Evolutionary conservation across 768 basidiomycete species (phyloP).

Genomic region (Leccinum boreale): DNA sequence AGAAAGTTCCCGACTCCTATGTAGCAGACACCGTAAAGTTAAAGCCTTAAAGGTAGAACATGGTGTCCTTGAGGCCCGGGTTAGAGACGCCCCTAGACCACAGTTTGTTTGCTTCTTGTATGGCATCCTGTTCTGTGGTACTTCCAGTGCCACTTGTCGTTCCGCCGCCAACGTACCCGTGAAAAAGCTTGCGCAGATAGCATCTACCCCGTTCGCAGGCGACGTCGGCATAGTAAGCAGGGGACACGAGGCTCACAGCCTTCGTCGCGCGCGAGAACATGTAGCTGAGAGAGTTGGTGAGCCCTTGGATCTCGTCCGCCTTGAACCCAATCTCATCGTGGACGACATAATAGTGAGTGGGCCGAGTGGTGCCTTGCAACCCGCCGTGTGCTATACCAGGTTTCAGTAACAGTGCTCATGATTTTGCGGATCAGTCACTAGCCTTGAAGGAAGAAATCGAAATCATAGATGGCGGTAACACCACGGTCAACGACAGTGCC

Average conservation of each 20-base stretch:
- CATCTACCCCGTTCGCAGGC: slow-evolving; percentile 54
- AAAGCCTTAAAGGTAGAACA: slow-evolving; percentile 63
- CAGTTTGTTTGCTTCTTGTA: slow-evolving; percentile 46
- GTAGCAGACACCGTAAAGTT: slow-evolving; percentile 5
- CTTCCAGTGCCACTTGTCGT: slow-evolving; percentile 34
- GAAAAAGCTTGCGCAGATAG: slow-evolving; percentile 48
- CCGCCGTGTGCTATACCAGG: slow-evolving; percentile 38
- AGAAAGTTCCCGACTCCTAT: background rate
- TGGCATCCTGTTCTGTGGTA: slow-evolving; percentile 46
- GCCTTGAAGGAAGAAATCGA: slow-evolving; percentile 55
- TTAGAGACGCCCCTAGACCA: slow-evolving; percentile 60
- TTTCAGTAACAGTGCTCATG: background rate
- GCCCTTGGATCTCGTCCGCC: slow-evolving; percentile 49
- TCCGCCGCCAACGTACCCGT: slow-evolving; percentile 29
- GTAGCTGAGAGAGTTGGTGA: slow-evolving; percentile 54
- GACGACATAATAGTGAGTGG: slow-evolving; percentile 55
- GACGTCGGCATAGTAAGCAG: slow-evolving; percentile 44
- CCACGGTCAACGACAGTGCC: slow-evolving; percentile 56
- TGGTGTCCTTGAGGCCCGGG: slow-evolving; percentile 55
- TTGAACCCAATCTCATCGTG: slow-evolving; percentile 51
- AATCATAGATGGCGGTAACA: slow-evolving; percentile 51
- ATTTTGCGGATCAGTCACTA: slow-evolving; percentile 5
- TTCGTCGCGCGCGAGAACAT: slow-evolving; percentile 61
- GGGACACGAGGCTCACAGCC: slow-evolving; percentile 35
- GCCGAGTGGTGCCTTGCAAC: slow-evolving; percentile 45